Evolutionary conservation across 2,329 filamentous ascomycete species (phyloP), one percentile per base, ranked within the genome.

Genomic region (Fusarium chaquense): DNA sequence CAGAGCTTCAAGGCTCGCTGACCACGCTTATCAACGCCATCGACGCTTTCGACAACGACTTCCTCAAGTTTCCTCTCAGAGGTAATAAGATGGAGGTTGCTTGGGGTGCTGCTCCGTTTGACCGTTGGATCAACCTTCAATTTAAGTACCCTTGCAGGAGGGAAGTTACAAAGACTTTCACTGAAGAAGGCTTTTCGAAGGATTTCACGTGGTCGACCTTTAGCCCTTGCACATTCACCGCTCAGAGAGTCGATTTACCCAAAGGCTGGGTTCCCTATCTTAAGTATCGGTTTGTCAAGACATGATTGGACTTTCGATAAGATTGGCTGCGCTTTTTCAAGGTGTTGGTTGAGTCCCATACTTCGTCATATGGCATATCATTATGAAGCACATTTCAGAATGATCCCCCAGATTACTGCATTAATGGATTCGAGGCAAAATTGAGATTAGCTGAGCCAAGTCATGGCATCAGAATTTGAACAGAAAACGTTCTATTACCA

Each of bases 81-180:
- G 36, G 36, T 9, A 68, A 68, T 26, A 65, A 51, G 33, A 63
- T 67, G 59, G 55, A 68, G 6, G 18, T 69, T n/a, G 32, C 43
- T 7, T 69, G 36, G 15, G 65, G 66, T 11, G n/a, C 66, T 9
- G 54, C 51, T 18, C 22, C 66, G 0, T 65, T 45, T 49, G 60
- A 68, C 13, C 65, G 66, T 3, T 69, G 65, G 66, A 36, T 61
- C 1, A 63, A 69, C 8, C 47, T 69, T 30, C 50, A 67, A 16
- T 70, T 70, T 24, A 62, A 67, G 15, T 70, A 70, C 18, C 67
- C 67, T 5, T 70, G 67, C 41, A 46, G 51, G 28, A 56, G 57
- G 12, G 40, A 52, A 12, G 61, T 44, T 7, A 58, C 55, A 16
- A 26, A 70, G 28, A 65, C 67, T 2, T 70, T 60, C 30, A 68